Evolutionary conservation across 352 stramenopile genomes (phyloP), one percentile per base, ranked within the genome.

Genomic region (Globisporangium polare): DNA sequence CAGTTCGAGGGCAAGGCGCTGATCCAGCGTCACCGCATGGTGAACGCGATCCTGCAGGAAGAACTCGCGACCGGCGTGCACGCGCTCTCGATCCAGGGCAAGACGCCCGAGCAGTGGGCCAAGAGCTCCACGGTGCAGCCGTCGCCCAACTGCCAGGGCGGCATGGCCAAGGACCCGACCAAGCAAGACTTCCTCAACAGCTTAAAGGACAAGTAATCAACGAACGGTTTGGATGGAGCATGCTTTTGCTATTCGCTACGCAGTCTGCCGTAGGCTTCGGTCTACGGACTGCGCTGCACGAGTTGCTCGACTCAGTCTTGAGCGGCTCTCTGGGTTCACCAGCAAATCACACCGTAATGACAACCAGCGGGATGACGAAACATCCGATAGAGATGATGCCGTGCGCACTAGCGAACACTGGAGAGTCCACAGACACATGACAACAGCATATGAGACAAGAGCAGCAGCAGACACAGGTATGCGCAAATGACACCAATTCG

Each of bases 81-180:
- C 75, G 94, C 96, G n/a, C 75, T 99, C 6, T 96, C 81, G 18
- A 98, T 99, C 63, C 70, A 97, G 49, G 91, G 92, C 69, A 98
- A 98, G 71, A 98, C 94, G 47, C 92, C 93, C 0, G 74, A 77
- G 45, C 94, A 99, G 69, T 98, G 93, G 93, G 69, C 74, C n/a
- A 67, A 65, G 53, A 88, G 71, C 53, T 71, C 62, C 58, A 51
- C 57, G 2, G 72, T 92, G 43, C 73, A 83, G 58, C 63, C 79
- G 24, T 94, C 86, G 53, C 86, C 86, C 20, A 87, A 75, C 59
- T 94, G 86, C 58, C 65, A 75, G 24, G 86, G 83, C 52, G 86
- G 86, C 55, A 92, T 94, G 83, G 69, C 69, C 39, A 77, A 76
- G 33, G 84, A 94, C 53, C 67, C 74, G 52, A 85, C 69, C 49